A percentile compares a stretch with the other conserved stretches of the same genome.
phyloP scores from a whole-genome alignment of 148 eudicot genomes.

The Hydrangea macrophylla region DNA sequence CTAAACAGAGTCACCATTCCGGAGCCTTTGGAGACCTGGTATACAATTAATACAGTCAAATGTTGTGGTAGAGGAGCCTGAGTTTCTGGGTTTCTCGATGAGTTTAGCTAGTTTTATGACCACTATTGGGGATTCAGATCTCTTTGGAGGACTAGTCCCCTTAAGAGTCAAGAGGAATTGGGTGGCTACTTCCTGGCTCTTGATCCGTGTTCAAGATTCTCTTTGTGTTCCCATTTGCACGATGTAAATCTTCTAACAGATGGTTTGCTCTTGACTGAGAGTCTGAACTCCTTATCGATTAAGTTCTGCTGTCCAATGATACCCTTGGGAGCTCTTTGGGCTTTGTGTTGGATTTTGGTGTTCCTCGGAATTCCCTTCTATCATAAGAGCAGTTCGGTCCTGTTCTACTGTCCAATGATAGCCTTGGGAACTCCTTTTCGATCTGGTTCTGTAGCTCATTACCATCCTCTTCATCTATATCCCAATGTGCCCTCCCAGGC shows the following conservation, averaged over 20 bases:
- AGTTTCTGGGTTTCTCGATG: conserved; percentile 22
- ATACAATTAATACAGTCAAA: conserved; percentile 24
- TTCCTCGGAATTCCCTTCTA: too few species aligned
- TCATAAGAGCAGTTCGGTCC: too few species aligned
- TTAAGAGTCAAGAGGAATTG: conserved; percentile 17
- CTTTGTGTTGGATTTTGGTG: too few species aligned
- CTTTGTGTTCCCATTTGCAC: conserved; percentile 17
- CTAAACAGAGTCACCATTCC: conserved; percentile 21
- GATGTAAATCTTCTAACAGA: conserved; percentile 23
- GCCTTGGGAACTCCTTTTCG: conserved; percentile 72
- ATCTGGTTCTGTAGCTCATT: too few species aligned
- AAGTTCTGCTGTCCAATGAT: too few species aligned
- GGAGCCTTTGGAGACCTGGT: conserved; percentile 25
- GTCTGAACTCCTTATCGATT: conserved; percentile 28
- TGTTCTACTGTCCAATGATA: conserved; percentile 83
- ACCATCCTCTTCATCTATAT: too few species aligned
- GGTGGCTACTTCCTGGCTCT: conserved; percentile 43
- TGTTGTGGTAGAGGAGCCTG: conserved; percentile 14
- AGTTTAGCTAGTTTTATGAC: conserved; percentile 29
- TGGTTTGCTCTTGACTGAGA: conserved; percentile 28
- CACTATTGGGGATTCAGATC: conserved; percentile 24
- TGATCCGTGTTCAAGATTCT: conserved; percentile 18
- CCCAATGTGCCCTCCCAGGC: too few species aligned
- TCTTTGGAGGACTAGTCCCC: conserved; percentile 20
- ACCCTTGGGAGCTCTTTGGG: too few species aligned